These are phyloP conservation scores for Fusarium protoensiforme DNA, from an alignment of 2,329 filamentous ascomycete genomes.

Conservation along the genomic window DNA sequence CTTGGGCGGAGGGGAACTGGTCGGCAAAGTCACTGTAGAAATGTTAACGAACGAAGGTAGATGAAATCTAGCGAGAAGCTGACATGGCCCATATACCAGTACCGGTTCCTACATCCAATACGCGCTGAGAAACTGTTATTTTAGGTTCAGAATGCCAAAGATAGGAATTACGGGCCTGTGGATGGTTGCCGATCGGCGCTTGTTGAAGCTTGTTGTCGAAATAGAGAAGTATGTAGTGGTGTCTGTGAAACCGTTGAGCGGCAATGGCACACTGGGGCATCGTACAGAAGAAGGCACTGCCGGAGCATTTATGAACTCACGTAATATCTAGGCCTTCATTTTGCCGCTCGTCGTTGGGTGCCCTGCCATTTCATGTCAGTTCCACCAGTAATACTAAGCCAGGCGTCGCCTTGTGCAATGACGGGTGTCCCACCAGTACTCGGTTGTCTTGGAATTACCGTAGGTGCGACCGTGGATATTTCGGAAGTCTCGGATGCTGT, in stretches of 20 bases:
- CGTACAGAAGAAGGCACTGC: no score
- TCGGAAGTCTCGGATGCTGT: conserved; percentile 33
- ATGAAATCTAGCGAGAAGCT: background rate
- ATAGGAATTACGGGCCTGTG: conserved; percentile 1
- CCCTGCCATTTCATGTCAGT: conserved; percentile 14
- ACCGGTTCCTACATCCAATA: background rate
- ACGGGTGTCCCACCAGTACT: conserved; percentile 23
- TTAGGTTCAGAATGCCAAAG: background rate
- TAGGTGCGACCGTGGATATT: conserved; percentile 32
- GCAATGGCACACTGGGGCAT: background rate
- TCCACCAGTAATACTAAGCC: background rate
- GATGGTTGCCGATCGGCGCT: conserved; percentile 16
- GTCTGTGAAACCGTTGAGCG: background rate
- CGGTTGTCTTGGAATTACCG: conserved; percentile 32
- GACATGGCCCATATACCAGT: background rate
- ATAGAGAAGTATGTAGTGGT: conserved; percentile 30
- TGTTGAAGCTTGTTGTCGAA: conserved; percentile 30
- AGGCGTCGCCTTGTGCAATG: background rate
- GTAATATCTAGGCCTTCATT: conserved; percentile 33
- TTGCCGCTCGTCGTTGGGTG: conserved; percentile 22
- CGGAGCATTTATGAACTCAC: conserved; percentile 3
- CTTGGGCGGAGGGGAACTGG: conserved; percentile 21
- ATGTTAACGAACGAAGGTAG: background rate
- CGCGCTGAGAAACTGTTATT: background rate
- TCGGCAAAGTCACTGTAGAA: conserved; percentile 18